A percentile compares a stretch with the other conserved stretches of the same genome.
Evolutionary conservation across 176 grass and related monocot genomes (phyloP).

Genomic region (Carex scoparia): DNA sequence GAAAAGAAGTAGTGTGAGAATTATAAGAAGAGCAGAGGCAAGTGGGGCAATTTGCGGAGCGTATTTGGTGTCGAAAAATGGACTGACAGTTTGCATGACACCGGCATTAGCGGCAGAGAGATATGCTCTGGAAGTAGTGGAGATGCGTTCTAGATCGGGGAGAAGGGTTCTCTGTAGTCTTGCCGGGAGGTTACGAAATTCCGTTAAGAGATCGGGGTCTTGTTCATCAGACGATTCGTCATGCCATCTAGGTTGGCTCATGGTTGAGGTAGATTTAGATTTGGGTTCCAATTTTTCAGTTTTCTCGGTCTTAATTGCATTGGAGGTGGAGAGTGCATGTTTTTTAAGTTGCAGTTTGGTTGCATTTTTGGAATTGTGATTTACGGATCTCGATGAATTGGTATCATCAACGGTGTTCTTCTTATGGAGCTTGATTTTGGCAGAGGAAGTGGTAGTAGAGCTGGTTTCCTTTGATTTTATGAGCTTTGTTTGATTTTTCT

Average conservation of each 20-base stretch:
- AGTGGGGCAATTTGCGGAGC: conserved; percentile 39
- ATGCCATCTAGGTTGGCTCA: conserved; percentile 12
- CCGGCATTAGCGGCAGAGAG: conserved; percentile 66
- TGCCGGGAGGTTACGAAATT: conserved; percentile 27
- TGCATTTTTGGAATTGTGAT: conserved; percentile 19
- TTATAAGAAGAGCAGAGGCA: conserved; percentile 46
- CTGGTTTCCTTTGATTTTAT: conserved; percentile 56
- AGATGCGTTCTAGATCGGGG: conserved; percentile 71
- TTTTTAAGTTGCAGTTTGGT: conserved; percentile 26
- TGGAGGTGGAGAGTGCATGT: neutral
- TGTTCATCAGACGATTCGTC: neutral
- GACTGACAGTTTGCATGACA: conserved; percentile 49
- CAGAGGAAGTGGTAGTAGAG: neutral
- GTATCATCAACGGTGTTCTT: neutral
- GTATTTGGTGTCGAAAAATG: conserved; percentile 51
- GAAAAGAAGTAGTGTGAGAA: conserved; percentile 58
- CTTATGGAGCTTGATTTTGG: conserved; percentile 3
- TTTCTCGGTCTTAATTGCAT: neutral
- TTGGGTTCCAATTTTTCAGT: conserved; percentile 16
- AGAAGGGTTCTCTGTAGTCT: conserved; percentile 23
- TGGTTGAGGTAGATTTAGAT: neutral
- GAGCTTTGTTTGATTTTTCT: conserved; percentile 61
- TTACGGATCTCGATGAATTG: neutral
- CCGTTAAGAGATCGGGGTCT: conserved; percentile 57
- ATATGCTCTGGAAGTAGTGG: conserved; percentile 69